phyloP scores from a whole-genome alignment of 257 asterid species.

The Fraxinus anomala region DNA sequence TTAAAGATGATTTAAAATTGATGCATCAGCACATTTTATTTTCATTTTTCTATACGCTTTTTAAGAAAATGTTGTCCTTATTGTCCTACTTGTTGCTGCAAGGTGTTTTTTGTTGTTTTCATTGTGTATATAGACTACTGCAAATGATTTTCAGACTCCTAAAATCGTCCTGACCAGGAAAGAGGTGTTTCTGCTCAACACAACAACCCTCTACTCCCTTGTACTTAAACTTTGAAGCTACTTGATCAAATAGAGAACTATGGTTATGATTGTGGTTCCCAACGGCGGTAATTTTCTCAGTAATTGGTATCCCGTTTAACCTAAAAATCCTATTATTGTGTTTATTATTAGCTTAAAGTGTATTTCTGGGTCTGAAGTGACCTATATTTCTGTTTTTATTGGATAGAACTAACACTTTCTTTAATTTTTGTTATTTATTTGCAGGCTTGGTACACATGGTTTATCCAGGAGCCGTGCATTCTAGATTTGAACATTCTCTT shows the following conservation, averaged over 20 bases:
- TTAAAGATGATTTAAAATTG: constrained; percentile 15
- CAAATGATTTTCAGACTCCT: background rate
- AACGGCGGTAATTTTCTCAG: constrained; percentile 1
- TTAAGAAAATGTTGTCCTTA: background rate
- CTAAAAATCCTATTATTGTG: constrained; percentile 8
- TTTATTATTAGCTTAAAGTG: too few relatives aligned
- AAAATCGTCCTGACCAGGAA: background rate
- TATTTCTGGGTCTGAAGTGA: constrained; percentile 39
- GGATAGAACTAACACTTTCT: constrained; percentile 14
- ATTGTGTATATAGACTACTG: background rate
- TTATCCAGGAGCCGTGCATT: constrained; percentile 92
- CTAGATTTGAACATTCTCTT: constrained; percentile 82
- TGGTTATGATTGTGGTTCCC: constrained; percentile 15
- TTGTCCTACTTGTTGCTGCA: background rate
- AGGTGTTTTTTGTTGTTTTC: constrained; percentile 24
- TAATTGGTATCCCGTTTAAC: constrained; percentile 18
- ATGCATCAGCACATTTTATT: background rate
- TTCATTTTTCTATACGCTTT: background rate
- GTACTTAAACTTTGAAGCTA: constrained; percentile 13
- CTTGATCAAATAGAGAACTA: constrained; percentile 5
- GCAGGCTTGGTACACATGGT: constrained; percentile 88
- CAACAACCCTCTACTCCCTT: background rate
- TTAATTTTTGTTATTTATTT: constrained; percentile 1
- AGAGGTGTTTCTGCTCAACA: background rate
- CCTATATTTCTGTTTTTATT: background rate